Conservation (phyloP, 345 rosid genomes). For the Acer saccharum region DNA sequence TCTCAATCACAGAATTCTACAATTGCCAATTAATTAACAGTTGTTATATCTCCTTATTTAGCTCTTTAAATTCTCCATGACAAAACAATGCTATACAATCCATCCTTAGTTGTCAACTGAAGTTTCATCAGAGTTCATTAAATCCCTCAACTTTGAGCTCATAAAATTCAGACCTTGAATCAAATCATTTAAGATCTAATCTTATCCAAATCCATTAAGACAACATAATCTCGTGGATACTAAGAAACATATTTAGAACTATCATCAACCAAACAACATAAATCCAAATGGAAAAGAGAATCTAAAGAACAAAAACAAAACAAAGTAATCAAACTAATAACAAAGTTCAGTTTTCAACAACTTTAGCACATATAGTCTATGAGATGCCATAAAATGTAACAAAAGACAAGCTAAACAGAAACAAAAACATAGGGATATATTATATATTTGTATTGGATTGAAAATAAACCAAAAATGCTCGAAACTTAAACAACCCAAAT, state of each 20-base stretch:
- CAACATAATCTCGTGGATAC: neutral
- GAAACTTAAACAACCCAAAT: conserved; percentile 7
- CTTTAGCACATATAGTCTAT: neutral
- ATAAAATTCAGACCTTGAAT: conserved; percentile 4
- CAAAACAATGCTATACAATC: conserved; percentile 1
- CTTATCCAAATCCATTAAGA: neutral
- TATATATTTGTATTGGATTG: neutral
- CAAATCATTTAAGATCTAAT: conserved; percentile 27
- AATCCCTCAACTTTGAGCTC: conserved; percentile 11
- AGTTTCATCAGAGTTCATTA: conserved; percentile 7
- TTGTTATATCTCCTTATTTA: conserved; percentile 11
- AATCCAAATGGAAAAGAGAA: neutral
- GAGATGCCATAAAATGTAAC: neutral
- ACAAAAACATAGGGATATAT: neutral
- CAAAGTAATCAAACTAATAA: neutral
- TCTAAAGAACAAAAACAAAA: neutral
- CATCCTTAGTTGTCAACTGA: neutral
- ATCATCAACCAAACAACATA: neutral
- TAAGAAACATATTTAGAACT: neutral
- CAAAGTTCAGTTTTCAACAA: neutral
- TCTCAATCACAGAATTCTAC: conserved; percentile 42
- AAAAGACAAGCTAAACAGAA: neutral
- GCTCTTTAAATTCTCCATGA: neutral
- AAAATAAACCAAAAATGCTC: neutral
- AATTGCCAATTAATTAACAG: conserved; percentile 19